phyloP scores from a whole-genome alignment of 495 filamentous ascomycete species.

The Penicillium silybi region DNA sequence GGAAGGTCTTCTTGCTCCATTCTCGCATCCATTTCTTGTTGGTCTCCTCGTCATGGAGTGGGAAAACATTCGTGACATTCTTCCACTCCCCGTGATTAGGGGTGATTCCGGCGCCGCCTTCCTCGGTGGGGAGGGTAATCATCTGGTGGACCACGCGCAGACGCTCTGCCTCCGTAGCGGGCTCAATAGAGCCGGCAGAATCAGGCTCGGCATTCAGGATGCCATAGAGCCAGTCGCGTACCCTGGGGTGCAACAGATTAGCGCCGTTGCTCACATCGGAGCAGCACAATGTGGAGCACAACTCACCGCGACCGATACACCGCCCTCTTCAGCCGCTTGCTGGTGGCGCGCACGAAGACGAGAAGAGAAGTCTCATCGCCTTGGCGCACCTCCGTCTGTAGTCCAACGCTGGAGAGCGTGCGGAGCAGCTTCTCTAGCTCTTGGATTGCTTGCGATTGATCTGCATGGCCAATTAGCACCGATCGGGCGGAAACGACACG shows the following conservation, averaged over 20 bases:
- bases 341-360: slow-evolving; percentile 70
- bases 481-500: not conserved
- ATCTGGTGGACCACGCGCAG: slow-evolving; percentile 80
- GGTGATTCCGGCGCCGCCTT: slow-evolving; percentile 88
- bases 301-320: slow-evolving; percentile 65
- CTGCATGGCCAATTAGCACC: slow-evolving; percentile 33
- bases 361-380: slow-evolving; percentile 74
- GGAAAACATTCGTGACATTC: slow-evolving; percentile 77
- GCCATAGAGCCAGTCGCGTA: slow-evolving; percentile 95
- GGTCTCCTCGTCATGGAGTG: slow-evolving; percentile 81
- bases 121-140: slow-evolving; percentile 73
- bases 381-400: slow-evolving; percentile 80
- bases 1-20: slow-evolving; percentile 78
- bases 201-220: slow-evolving; percentile 76
- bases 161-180: slow-evolving; percentile 82
- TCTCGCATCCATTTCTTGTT: slow-evolving; percentile 88
- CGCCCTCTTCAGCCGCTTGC: slow-evolving; percentile 41
- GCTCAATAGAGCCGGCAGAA: slow-evolving; percentile 58
- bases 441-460: slow-evolving; percentile 60
- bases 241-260: slow-evolving; percentile 40
- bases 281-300: not conserved
- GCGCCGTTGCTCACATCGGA: not conserved
- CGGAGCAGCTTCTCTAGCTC: slow-evolving; percentile 72
- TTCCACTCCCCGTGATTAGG: slow-evolving; percentile 81
- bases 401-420: slow-evolving; percentile 66